phyloP scores from a whole-genome alignment of 768 basidiomycete genomes.

The Exidia glandulosa region DNA sequence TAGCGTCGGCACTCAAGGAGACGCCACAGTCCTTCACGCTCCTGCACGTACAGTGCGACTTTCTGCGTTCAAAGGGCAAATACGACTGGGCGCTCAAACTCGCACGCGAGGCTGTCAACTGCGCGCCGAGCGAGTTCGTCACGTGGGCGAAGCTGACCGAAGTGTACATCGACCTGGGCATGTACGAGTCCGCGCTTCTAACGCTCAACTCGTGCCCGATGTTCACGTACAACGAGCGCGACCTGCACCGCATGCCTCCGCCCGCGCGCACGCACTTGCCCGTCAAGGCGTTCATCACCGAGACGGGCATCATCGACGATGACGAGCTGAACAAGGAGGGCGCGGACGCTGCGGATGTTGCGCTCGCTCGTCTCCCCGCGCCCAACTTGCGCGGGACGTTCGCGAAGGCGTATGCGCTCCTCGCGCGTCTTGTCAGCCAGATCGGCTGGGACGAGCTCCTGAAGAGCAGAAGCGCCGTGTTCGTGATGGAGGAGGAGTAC shows the following conservation, averaged over 20 bases:
- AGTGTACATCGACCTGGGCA: constrained; percentile 80
- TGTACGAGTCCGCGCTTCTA: constrained; percentile 81
- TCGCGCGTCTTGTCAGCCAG: constrained; percentile 82
- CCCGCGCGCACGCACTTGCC: constrained; percentile 79
- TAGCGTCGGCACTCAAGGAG: constrained; percentile 69
- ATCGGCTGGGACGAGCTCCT: constrained; percentile 99
- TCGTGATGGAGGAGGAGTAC: constrained; percentile 99
- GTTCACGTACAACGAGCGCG: constrained; percentile 98
- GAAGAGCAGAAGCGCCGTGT: constrained; percentile 86
- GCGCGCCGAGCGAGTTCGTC: constrained; percentile 95
- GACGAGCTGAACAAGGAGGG: constrained; percentile 38
- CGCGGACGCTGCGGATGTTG: constrained; percentile 69
- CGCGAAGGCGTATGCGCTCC: constrained; percentile 84
- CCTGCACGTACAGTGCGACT: constrained; percentile 90
- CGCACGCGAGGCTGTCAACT: constrained; percentile 92
- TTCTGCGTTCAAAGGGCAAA: constrained; percentile 77
- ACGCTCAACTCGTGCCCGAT: constrained; percentile 99
- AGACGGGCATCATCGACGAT: constrained; percentile 65
- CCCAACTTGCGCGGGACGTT: constrained; percentile 93
- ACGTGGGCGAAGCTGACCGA: constrained; percentile 99
- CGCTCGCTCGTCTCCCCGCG: constrained; percentile 86
- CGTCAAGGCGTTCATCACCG: constrained; percentile 72
- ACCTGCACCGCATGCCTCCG: constrained; percentile 75
- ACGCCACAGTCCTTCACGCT: constrained; percentile 91
- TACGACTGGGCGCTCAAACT: constrained; percentile 83